Conservation (phyloP, 192 early-diverging fungal species). For the Entophlyctis luteolus region DNA sequence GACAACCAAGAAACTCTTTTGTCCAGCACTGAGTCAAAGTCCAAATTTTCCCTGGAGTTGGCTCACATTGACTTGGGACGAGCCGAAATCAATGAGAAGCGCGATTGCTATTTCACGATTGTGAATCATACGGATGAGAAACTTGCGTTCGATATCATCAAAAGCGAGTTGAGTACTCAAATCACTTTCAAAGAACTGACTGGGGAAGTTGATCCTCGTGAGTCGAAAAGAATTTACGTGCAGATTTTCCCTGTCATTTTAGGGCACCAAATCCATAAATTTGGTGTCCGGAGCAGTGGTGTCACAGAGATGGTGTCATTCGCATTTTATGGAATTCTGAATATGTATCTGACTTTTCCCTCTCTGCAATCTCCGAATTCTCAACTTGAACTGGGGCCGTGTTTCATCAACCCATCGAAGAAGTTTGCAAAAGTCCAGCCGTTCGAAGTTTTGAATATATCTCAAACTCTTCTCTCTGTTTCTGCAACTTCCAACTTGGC, state of each 20-base stretch:
- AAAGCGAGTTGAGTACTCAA: neutral
- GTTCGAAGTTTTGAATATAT: slow-evolving; percentile 66
- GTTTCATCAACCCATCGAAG: slow-evolving; percentile 69
- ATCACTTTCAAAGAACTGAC: slow-evolving; percentile 1
- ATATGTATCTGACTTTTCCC: slow-evolving; percentile 59
- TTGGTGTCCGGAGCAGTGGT: slow-evolving; percentile 41
- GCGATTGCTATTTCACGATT: slow-evolving; percentile 57
- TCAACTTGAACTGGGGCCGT: slow-evolving; percentile 75
- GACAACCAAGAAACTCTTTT: neutral
- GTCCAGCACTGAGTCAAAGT: neutral
- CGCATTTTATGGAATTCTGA: slow-evolving; percentile 49
- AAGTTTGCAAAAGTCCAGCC: slow-evolving; percentile 73
- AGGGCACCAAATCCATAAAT: slow-evolving; percentile 53
- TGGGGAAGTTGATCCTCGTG: slow-evolving; percentile 47
- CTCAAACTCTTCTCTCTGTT: slow-evolving; percentile 63
- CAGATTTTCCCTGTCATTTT: slow-evolving; percentile 41
- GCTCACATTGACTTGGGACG: slow-evolving; percentile 48
- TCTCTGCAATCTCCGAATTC: slow-evolving; percentile 44
- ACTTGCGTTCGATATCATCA: slow-evolving; percentile 18
- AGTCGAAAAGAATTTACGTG: slow-evolving; percentile 58
- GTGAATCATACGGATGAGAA: slow-evolving; percentile 31
- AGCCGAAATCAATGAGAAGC: slow-evolving; percentile 42
- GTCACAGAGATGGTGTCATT: slow-evolving; percentile 45
- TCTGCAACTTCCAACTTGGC: slow-evolving; percentile 74
- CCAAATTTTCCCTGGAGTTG: slow-evolving; percentile 40